phyloP scores from a whole-genome alignment of 306 rosid species.

The Sicyos baderoa region DNA sequence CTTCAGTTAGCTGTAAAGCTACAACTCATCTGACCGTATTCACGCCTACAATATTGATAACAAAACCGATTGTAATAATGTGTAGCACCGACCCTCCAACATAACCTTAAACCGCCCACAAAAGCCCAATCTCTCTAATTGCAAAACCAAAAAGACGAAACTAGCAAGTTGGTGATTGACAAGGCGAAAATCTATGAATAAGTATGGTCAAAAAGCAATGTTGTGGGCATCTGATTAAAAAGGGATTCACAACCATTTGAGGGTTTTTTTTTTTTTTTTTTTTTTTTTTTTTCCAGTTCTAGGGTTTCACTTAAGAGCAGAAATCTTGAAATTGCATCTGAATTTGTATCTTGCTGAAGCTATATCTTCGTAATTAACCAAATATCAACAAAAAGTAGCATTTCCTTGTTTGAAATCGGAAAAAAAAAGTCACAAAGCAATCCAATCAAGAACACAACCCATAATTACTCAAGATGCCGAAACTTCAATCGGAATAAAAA shows the following conservation, averaged over 20 bases:
- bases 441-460: not conserved
- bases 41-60: not conserved
- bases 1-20: not conserved
- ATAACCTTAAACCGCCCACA: not conserved
- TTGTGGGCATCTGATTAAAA: not conserved
- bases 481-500: slow-evolving; percentile 7
- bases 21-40: not conserved
- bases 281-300: not conserved
- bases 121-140: not conserved
- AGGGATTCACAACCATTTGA: not conserved
- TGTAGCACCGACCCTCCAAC: not conserved
- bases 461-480: not conserved
- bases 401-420: not conserved
- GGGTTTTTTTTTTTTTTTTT: too few species aligned
- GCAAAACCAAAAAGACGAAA: not conserved
- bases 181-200: not conserved
- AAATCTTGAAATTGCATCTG: not conserved
- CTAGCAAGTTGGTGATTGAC: not conserved
- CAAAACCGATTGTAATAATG: not conserved
- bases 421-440: not conserved
- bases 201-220: not conserved
- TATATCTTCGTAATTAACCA: not conserved
- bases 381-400: not conserved
- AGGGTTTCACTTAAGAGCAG: not conserved
- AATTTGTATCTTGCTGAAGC: not conserved